Evolutionary conservation across 148 eudicot genomes (phyloP).

Genomic region (Hydrangea macrophylla): DNA sequence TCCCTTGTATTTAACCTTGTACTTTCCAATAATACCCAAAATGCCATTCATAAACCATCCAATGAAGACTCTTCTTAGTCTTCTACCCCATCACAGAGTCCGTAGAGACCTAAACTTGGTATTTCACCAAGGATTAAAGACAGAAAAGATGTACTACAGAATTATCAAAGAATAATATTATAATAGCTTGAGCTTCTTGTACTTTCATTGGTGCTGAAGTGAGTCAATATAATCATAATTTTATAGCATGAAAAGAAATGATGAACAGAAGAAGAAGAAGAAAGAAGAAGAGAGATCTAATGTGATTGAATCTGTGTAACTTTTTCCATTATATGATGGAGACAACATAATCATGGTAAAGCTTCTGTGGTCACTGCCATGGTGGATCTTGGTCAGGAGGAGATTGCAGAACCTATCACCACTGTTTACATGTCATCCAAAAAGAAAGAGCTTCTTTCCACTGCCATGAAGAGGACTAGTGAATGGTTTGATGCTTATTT

Average conservation of each 20-base stretch:
- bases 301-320: conserved; percentile 13
- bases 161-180: too few relatives aligned
- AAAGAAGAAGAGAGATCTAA: not conserved
- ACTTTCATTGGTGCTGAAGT: too few relatives aligned
- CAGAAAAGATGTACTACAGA: too few relatives aligned
- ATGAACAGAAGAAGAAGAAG: not conserved
- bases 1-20: too few relatives aligned
- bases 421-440: conserved; percentile 41
- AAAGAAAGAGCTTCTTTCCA: conserved; percentile 61
- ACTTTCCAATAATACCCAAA: not conserved
- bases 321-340: conserved; percentile 11
- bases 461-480: conserved; percentile 84
- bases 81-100: not conserved
- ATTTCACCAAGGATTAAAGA: not conserved
- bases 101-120: not conserved
- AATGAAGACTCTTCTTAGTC: too few relatives aligned
- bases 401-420: conserved; percentile 21
- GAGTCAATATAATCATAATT: not conserved
- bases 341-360: conserved; percentile 10
- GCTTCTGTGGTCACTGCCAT: conserved; percentile 28
- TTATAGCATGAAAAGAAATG: not conserved
- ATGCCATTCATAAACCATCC: not conserved
- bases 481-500: conserved; percentile 62
- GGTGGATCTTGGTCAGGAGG: conserved; percentile 47
- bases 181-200: too few relatives aligned